phyloP scores from a whole-genome alignment of 441 rosid species.

The Adansonia grandidieri region DNA sequence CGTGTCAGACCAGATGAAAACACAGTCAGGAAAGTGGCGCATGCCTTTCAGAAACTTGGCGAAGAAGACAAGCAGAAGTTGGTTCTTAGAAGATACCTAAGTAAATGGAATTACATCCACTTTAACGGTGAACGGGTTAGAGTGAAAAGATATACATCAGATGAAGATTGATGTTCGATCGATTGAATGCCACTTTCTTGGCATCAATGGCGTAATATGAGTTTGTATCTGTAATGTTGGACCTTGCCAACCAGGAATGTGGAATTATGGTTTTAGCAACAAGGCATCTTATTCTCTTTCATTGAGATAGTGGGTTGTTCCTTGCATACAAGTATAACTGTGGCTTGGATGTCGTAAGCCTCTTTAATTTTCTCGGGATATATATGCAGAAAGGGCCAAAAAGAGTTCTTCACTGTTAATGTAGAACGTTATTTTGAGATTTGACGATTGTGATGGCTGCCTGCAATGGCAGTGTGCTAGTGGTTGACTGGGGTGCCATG shows the following conservation, averaged over 20 bases:
- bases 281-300: not conserved
- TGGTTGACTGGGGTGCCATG: not conserved
- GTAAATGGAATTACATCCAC: conserved; percentile 72
- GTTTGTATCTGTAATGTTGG: not conserved
- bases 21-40: conserved; percentile 61
- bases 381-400: not conserved
- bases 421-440: not conserved
- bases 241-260: not conserved
- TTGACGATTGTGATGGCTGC: not conserved
- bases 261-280: conserved; percentile 11
- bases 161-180: conserved; percentile 28
- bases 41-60: conserved; percentile 59
- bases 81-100: conserved; percentile 58
- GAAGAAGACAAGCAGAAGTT: conserved; percentile 60
- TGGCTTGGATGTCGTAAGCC: not conserved
- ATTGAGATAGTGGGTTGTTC: not conserved
- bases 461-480: not conserved
- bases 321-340: not conserved
- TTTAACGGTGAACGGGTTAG: conserved; percentile 80
- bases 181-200: not conserved
- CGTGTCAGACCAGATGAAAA: conserved; percentile 82
- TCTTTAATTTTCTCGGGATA: not conserved
- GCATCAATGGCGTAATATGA: conserved; percentile 5
- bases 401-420: not conserved
- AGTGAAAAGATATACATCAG: conserved; percentile 56